Base-by-base conservation (phyloP, 495 filamentous ascomycete genomes). In the Aspergillus avenaceus region DNA sequence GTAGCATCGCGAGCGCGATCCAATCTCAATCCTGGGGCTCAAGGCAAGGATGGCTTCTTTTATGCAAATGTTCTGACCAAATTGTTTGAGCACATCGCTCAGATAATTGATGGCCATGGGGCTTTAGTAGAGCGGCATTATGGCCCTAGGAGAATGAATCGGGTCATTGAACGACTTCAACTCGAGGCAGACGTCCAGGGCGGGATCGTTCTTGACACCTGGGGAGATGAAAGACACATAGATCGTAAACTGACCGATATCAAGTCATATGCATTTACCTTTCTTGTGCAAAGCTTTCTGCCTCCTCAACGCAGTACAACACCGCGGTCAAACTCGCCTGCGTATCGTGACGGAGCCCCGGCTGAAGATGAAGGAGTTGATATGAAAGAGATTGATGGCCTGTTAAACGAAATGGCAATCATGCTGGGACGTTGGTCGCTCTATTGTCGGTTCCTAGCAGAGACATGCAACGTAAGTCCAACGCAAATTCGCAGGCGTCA, bases 191-290 rank as follows among this genome's bases (percentile, higher is more conserved):
- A 98, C 69, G 85, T 96, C 24, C 95, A 97, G 71, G 93, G 93
- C n/a, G 95, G 93, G 48, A 95, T 97, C 54, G 82, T 98, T 29
- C 69, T 98, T 23, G 93, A 98, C 66, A 93, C 91, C 18, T 98
- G 91, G 89, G 81, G 83, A 43, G 93, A 98, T 55, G 93, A 97
- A 62, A 79, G 88, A 40, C 79, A 74, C 31, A 80, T 98, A 22
- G 87, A 90, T 61, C 78, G 91, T 55, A 88, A 85, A 58, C 73
- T 98, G 55, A 97, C 87, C 8, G 93, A 98, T 61, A 86, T 95
- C 62, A 96, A 89, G 70, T 93, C 89, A 19, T 98, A 98, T 66
- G 92, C 93, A 7, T 98, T 95, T 63, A 93, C 90, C 0, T 98
- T 97, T 60, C 70, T 98, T 40, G 91, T 97, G 0, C 91, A 97